Base-by-base conservation (phyloP, 2,329 filamentous ascomycete species). In the Orbilia javanica region DNA sequence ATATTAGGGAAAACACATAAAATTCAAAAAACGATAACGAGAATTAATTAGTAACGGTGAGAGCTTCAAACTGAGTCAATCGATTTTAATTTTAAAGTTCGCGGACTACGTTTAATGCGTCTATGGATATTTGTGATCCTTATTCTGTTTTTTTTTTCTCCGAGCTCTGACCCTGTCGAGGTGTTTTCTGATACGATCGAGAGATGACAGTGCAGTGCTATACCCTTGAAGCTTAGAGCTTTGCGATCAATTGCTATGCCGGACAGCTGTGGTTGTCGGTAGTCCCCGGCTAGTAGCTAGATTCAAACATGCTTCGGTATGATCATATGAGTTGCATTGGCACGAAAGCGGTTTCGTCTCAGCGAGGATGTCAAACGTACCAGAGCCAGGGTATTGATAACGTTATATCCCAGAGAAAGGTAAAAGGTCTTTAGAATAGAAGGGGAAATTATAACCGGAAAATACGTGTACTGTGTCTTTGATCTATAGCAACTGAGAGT, bases 61-160 rank as follows among this genome's bases (percentile, higher is more conserved):
- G 69, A 66, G 69, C 69, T 73, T 73, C 69, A 73, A 66, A 73
- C 69, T 73, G 69, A 73, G 69, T 73, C 69, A 73, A 50, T 27
- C 18, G 25, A 73, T 66, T 10, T 25, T 57, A 29, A 57, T 31
- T 48, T 29, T 22, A 13, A 50, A 50, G 57, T n/a, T 8, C 2
- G 20, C 20, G 57, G 20, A 60, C 27, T 39, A 10, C 31, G 31
- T 7, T 44, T 44, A 18, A 20, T 44, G 42, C 42, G 39, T 42
- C n/a, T 42, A 18, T 42, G 13, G 18, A 7, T 42, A 42, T 6
- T 4, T 10, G 13, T 39, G 8, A 6, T n/a, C 2, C 34, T 36
- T 8, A 36, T 8, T 4, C 3, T n/a, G n/a, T n/a, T n/a, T 36
- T 36, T 7, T 36, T 42, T 20, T 70, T 55, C 63, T 67, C 46